Base-by-base conservation (phyloP, 495 filamentous ascomycete species). In the Aspergillus hancockii region DNA sequence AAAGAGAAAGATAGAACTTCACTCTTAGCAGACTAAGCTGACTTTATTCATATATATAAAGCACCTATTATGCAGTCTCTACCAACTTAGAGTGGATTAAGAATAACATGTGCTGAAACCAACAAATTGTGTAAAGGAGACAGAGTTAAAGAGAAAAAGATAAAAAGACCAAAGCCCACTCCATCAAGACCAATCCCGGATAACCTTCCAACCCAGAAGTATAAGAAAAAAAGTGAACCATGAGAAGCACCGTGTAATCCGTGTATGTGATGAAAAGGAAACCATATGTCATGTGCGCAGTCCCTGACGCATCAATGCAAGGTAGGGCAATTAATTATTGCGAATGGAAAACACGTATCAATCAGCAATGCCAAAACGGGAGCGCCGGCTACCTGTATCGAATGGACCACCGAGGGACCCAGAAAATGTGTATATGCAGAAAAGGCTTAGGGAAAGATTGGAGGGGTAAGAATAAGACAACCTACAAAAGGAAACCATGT, bases 371-470 rank as follows among this genome's bases (percentile, higher is more conserved):
- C 62, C 65, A 64, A 67, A 67, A 67, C 14, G 47, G 38, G 61
- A 61, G 64, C 72, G 69, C 70, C 67, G 38, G 66, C 49, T 68
- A 66, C 67, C 66, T 70, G 63, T 68, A 75, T 73, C 63, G 59
- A 66, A 45, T 58, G 56, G 54, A 62, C 49, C 58, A 60, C 52
- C 46, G 43, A 55, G 18, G 47, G 55, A 41, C 46, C n/a, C 40
- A 54, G 54, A 47, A 57, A 59, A 59, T 61, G 57, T 49, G 47
- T 65, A 64, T 64, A 67, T 65, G 52, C 62, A 62, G 49, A 40
- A 40, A 32, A 30, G 52, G n/a, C n/a, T 43, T 50, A 13, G 49
- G 25, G 40, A 30, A 30, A 22, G 19, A 52, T 19, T 47, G 14
- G 38, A 58, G 30, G 21, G 30, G 52, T 54, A 52, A 19, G 43